phyloP scores from a whole-genome alignment of 2,329 filamentous ascomycete genomes.

The Trichothecium sympodiale region DNA sequence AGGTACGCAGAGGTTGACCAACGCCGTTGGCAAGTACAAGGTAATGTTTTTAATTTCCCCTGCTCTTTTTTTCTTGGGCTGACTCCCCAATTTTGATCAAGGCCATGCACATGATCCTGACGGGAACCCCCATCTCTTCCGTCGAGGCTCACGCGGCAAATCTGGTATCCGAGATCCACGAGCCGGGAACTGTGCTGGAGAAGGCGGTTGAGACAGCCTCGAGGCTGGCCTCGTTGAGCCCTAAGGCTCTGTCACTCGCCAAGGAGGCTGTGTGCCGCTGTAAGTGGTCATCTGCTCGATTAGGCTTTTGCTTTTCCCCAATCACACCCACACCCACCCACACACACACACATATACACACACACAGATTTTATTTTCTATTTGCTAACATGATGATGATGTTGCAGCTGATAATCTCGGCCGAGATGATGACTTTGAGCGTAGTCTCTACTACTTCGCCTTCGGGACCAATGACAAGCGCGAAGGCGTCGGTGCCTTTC shows the following conservation, averaged over 20 bases:
- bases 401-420: conserved; percentile 14
- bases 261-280: conserved; percentile 19
- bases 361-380: not conserved
- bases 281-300: conserved; percentile 6
- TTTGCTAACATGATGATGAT: not conserved
- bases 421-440: conserved; percentile 19
- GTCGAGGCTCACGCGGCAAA: conserved; percentile 15
- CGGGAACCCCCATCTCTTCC: conserved; percentile 14
- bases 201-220: conserved; percentile 13
- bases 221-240: conserved; percentile 13
- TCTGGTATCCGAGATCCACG: conserved; percentile 15
- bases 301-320: not conserved
- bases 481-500: conserved; percentile 18
- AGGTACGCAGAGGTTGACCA: conserved; percentile 28
- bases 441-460: conserved; percentile 22
- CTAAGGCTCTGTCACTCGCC: conserved; percentile 14
- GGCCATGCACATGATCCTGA: conserved; percentile 18
- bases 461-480: conserved; percentile 20
- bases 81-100: conserved; percentile 4
- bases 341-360: too few relatives aligned
- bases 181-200: conserved; percentile 14
- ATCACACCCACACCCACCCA: too few relatives aligned
- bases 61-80: not conserved
- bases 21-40: conserved; percentile 28
- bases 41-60: conserved; percentile 9